A percentile compares a stretch with the other conserved stretches of the same genome.
Conservation (phyloP, 345 rosid genomes). For the Triadica sebifera region DNA sequence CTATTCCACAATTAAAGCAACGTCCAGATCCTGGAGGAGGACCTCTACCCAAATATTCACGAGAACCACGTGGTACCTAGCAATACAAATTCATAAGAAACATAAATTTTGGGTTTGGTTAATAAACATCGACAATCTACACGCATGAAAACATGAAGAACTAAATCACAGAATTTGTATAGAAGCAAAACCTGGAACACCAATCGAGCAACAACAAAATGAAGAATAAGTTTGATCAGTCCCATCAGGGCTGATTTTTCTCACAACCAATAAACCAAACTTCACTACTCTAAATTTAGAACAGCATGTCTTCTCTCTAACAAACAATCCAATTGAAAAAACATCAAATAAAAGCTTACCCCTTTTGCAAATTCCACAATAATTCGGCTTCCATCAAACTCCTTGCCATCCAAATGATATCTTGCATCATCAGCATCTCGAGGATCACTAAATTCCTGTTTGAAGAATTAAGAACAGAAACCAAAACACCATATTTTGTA, state of each 20-base stretch:
- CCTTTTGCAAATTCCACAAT: constrained; percentile 89
- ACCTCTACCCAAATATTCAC: constrained; percentile 77
- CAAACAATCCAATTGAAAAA: not conserved
- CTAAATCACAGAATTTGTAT: not conserved
- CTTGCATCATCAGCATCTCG: constrained; percentile 98
- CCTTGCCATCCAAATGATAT: constrained; percentile 69
- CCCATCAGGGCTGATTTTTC: not conserved
- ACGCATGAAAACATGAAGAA: not conserved
- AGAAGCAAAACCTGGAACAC: not conserved
- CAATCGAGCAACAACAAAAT: not conserved
- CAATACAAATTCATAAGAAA: not conserved
- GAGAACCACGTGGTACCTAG: constrained; percentile 85
- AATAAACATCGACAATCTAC: not conserved
- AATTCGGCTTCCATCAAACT: constrained; percentile 85
- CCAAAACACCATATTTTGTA: constrained; percentile 29
- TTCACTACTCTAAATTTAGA: not conserved
- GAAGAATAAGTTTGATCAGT: not conserved
- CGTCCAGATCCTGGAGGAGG: constrained; percentile 98
- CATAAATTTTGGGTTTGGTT: not conserved
- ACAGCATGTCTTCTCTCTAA: not conserved
- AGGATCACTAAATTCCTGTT: constrained; percentile 92
- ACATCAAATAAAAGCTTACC: constrained; percentile 37
- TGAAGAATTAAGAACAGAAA: constrained; percentile 13
- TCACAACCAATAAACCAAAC: not conserved
- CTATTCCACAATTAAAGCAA: constrained; percentile 93